phyloP scores from a whole-genome alignment of 1,139 yeast genomes.

The Geotrichum bryndzae region DNA sequence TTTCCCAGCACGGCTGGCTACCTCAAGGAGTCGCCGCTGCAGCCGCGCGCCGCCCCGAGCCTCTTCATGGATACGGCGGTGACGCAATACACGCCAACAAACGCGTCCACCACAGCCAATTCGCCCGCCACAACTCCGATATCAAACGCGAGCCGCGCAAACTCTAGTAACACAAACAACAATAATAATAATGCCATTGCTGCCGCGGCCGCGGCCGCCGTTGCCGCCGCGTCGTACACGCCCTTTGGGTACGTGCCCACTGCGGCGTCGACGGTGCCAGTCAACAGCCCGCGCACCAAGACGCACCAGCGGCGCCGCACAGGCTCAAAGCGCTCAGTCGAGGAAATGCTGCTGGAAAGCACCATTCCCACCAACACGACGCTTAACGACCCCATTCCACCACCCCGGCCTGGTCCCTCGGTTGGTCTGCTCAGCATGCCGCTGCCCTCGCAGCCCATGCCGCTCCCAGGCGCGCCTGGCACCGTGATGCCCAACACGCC shows the following conservation, averaged over 20 bases:
- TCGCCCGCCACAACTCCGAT: background rate
- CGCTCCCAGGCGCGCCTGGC: slow-evolving; percentile 25
- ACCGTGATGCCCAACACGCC: background rate
- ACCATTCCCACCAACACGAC: slow-evolving; percentile 26
- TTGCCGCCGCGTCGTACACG: slow-evolving; percentile 16
- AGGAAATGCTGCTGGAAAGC: slow-evolving; percentile 29
- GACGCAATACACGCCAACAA: background rate
- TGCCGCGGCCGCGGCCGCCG: background rate
- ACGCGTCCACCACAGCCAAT: background rate
- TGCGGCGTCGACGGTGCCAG: slow-evolving; percentile 24
- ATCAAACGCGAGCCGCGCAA: background rate
- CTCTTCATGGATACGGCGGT: background rate
- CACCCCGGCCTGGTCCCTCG: slow-evolving; percentile 5
- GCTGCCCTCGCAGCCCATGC: slow-evolving; percentile 27
- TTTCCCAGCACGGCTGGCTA: background rate
- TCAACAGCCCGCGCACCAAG: slow-evolving; percentile 18
- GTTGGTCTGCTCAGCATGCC: slow-evolving; percentile 19
- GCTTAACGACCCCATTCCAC: slow-evolving; percentile 2
- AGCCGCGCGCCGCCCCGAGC: background rate
- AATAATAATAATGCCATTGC: background rate
- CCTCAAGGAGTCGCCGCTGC: background rate
- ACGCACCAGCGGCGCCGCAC: slow-evolving; percentile 26
- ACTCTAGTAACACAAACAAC: background rate
- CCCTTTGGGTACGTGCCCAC: slow-evolving; percentile 23
- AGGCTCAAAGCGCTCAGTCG: slow-evolving; percentile 30